Conservation (phyloP, 2,329 filamentous ascomycete species). For the Fusarium virguliforme region DNA sequence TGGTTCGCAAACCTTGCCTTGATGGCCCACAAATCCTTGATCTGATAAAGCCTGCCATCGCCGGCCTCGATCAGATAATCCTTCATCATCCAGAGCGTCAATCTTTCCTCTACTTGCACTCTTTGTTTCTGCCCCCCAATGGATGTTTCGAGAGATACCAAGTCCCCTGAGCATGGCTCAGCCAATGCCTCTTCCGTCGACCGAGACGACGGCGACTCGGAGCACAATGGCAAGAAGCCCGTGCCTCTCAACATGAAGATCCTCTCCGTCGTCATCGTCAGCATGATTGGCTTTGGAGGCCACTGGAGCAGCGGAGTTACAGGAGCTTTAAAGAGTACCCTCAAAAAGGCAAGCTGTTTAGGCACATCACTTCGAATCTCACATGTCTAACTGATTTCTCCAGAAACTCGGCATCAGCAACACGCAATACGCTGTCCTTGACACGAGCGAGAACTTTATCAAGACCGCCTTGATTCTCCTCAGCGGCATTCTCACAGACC, state of each 20-base stretch:
- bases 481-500: slow-evolving; percentile 71
- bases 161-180: slow-evolving; percentile 19
- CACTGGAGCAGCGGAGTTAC: slow-evolving; percentile 75
- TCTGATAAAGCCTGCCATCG: slow-evolving; percentile 45
- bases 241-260: slow-evolving; percentile 54
- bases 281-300: slow-evolving; percentile 71
- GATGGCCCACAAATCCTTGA: slow-evolving; percentile 37
- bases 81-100: background rate
- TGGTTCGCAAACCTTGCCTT: background rate
- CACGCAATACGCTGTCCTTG: slow-evolving; percentile 71
- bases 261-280: slow-evolving; percentile 65
- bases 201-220: slow-evolving; percentile 32
- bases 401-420: slow-evolving; percentile 72
- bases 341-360: slow-evolving; percentile 65
- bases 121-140: slow-evolving; percentile 11
- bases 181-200: slow-evolving; percentile 22
- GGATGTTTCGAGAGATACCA: slow-evolving; percentile 27
- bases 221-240: slow-evolving; percentile 43
- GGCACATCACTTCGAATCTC: accelerated
- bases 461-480: slow-evolving; percentile 69
- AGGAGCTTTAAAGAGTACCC: slow-evolving; percentile 72
- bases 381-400: background rate
- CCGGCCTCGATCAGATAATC: slow-evolving; percentile 30
- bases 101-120: background rate
- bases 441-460: slow-evolving; percentile 76